Percentiles rank a stretch among this genome's conserved stretches.
Conservation (phyloP, 2,329 filamentous ascomycete genomes). For the Diaporthe australafricana region DNA sequence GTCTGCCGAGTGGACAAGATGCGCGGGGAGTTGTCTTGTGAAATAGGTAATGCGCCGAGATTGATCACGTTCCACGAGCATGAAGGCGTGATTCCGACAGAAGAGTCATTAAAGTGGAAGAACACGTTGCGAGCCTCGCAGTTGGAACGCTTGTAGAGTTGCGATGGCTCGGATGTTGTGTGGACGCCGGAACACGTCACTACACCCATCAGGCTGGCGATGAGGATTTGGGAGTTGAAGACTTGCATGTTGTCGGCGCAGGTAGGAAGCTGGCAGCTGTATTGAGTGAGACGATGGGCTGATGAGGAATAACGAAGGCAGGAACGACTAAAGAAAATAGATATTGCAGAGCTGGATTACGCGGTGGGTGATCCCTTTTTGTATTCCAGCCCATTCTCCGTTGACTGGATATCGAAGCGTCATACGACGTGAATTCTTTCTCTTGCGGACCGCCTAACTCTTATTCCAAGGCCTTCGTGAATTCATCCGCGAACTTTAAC, state of each 20-base stretch:
- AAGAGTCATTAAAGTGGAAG: slow-evolving; percentile 22
- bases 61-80: slow-evolving; percentile 28
- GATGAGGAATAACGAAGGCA: background rate
- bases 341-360: too few species aligned
- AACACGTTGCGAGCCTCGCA: slow-evolving; percentile 26
- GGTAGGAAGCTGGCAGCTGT: too few species aligned
- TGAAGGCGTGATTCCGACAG: background rate
- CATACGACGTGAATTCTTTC: background rate
- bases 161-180: background rate
- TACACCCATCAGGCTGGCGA: background rate
- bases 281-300: background rate
- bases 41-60: slow-evolving; percentile 6
- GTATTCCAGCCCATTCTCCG: background rate
- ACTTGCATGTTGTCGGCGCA: background rate
- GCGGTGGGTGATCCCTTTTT: background rate
- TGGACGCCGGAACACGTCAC: background rate
- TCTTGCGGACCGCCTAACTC: background rate
- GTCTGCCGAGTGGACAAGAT: slow-evolving; percentile 6
- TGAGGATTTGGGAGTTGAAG: background rate
- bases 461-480: background rate
- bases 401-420: background rate
- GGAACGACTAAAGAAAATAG: too few species aligned
- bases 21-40: background rate
- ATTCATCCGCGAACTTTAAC: background rate
- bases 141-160: background rate